phyloP scores from a whole-genome alignment of 2,329 filamentous ascomycete species.

The Pestalotiopsis sp. region DNA sequence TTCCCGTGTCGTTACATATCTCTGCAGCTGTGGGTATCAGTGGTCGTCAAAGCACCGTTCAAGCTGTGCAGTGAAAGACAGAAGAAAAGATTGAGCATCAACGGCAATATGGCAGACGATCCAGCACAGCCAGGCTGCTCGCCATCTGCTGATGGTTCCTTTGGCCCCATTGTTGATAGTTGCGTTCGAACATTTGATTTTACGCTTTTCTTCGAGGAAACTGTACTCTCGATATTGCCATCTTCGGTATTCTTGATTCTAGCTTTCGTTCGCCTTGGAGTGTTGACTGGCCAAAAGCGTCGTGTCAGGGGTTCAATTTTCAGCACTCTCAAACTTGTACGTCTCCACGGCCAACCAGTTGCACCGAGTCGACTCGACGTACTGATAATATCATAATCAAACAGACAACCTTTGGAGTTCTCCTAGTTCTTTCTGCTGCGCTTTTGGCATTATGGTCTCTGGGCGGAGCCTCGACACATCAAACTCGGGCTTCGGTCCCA shows the following conservation, averaged over 20 bases:
- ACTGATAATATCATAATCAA: not conserved
- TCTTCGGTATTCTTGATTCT: constrained; percentile 21
- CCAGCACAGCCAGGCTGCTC: not conserved
- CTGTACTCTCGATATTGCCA: constrained; percentile 25
- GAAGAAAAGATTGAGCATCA: not conserved
- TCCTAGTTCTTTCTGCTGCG: not conserved
- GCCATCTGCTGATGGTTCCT: constrained; percentile 3
- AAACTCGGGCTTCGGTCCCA: constrained; percentile 14
- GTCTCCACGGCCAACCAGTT: not conserved
- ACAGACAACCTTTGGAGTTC: constrained; percentile 1
- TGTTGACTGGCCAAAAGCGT: constrained; percentile 5
- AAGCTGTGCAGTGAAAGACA: not conserved
- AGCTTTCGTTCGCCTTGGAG: constrained; percentile 9
- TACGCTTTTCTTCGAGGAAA: constrained; percentile 27
- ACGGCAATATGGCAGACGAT: not conserved
- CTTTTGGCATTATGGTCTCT: constrained; percentile 10
- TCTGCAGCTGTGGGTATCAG: not conserved
- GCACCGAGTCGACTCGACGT: no score
- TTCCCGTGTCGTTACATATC: not conserved
- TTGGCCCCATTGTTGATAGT: constrained; percentile 9
- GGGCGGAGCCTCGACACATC: not conserved
- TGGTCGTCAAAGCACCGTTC: not conserved
- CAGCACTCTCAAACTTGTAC: constrained; percentile 8
- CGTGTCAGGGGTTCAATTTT: not conserved
- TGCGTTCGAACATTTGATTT: constrained; percentile 22